phyloP scores from a whole-genome alignment of 495 filamentous ascomycete species.

The Daldinia grandis region DNA sequence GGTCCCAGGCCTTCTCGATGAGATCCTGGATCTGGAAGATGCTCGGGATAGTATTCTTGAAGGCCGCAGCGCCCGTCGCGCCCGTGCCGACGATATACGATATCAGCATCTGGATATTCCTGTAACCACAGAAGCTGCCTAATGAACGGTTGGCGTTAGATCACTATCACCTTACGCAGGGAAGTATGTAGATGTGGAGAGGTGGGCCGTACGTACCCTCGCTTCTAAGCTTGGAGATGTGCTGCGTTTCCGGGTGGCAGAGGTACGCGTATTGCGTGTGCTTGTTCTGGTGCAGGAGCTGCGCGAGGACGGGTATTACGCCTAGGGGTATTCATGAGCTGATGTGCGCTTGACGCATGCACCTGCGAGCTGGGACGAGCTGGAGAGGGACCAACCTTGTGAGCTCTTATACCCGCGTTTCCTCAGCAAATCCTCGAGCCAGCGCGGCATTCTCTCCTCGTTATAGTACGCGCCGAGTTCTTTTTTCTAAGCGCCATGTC shows the following conservation, averaged over 20 bases:
- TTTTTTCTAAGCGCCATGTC: slow-evolving; percentile 46
- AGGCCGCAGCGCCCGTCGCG: slow-evolving; percentile 64
- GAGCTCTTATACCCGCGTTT: slow-evolving; percentile 66
- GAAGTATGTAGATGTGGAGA: background rate
- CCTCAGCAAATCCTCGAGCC: slow-evolving; percentile 75
- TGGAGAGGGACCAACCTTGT: slow-evolving; percentile 59
- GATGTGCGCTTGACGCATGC: slow-evolving; percentile 20
- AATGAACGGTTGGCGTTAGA: background rate
- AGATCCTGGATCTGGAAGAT: slow-evolving; percentile 86
- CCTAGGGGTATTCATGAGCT: slow-evolving; percentile 51
- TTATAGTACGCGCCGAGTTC: slow-evolving; percentile 88
- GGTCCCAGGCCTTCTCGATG: slow-evolving; percentile 92
- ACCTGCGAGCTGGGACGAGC: slow-evolving; percentile 38
- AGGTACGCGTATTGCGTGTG: slow-evolving; percentile 75
- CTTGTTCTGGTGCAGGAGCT: slow-evolving; percentile 72
- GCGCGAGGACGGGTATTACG: slow-evolving; percentile 78
- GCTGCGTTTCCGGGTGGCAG: slow-evolving; percentile 77
- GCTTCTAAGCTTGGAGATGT: slow-evolving; percentile 79
- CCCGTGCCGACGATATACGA: slow-evolving; percentile 74
- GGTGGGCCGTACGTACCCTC: slow-evolving; percentile 59
- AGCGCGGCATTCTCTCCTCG: slow-evolving; percentile 87
- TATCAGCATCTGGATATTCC: slow-evolving; percentile 94
- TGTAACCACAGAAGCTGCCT: slow-evolving; percentile 96
- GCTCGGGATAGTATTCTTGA: slow-evolving; percentile 71
- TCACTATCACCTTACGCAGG: too few relatives aligned